Base-by-base conservation (phyloP, 108 stramenopile species). In the Nitzschia sp. region DNA sequence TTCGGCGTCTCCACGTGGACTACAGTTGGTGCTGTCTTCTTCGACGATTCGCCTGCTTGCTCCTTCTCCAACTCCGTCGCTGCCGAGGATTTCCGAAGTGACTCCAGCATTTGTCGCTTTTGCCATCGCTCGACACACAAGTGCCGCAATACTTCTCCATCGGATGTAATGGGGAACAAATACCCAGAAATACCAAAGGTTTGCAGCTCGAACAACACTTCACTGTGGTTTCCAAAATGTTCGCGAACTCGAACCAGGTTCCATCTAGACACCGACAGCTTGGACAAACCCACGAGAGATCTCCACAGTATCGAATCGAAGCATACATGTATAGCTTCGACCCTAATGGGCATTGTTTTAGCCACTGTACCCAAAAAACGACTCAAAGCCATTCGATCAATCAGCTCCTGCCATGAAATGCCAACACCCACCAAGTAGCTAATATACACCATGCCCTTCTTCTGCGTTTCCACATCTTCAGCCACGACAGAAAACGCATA, bases 391-490 rank as follows among this genome's bases (percentile, higher is more conserved):
- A 38, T 1, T 8, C 38, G 0, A 27, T 45, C 31, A 21, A 21
- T 33, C 21, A 25, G 17, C 9, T 26, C 8, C 19, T 33, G 46
- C 26, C 18, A 45, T 23, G 17, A 34, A 18, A 59, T n/a, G 15
- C 13, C 15, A 2, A 34, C 11, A 18, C 49, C 64, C 9, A 66
- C 3, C 11, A n/a, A 26, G 32, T 46, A 73, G 30, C 24, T 18
- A 11, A 73, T 49, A 8, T 31, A 2, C 11, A 59, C 58, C 1
- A 21, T 46, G 25, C 62, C 62, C 18, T 29, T 45, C 1, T 32
- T 28, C 33, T 63, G 62, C 5, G 62, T 63, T 45, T 63, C 62
- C 46, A 24, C 62, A 46, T 63, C 62, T n/a, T 46, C 38, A 1
- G 19, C 15, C 1, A 29, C 25, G 17, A 46, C 8, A 24, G 27